Conservation (phyloP, 2,329 filamentous ascomycete genomes). For the Verticillium dahliae region DNA sequence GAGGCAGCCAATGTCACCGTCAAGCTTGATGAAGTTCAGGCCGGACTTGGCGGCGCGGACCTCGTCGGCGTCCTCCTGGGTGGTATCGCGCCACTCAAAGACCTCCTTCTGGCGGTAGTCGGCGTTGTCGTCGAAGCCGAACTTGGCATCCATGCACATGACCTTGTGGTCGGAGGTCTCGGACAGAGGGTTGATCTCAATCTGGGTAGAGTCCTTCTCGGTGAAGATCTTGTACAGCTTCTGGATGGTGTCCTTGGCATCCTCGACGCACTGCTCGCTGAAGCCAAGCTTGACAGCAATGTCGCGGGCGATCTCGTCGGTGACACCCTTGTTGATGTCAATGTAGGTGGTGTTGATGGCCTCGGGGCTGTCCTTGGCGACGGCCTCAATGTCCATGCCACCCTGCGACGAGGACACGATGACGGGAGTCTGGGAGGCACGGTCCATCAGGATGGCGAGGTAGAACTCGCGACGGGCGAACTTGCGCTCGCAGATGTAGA, state of each 20-base stretch:
- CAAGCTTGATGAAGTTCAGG: constrained; percentile 99
- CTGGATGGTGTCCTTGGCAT: constrained; percentile 93
- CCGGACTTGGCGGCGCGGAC: constrained; percentile 87
- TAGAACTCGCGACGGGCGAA: constrained; percentile 99
- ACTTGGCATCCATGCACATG: constrained; percentile 98
- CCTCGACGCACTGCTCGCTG: constrained; percentile 94
- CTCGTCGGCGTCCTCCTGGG: constrained; percentile 95
- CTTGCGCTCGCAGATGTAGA: constrained; percentile 99
- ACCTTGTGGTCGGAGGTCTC: constrained; percentile 98
- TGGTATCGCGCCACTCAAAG: constrained; percentile 87
- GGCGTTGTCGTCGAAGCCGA: constrained; percentile 97
- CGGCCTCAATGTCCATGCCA: constrained; percentile 98
- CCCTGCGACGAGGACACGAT: constrained; percentile 98
- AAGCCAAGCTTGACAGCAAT: constrained; percentile 93
- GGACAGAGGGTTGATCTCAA: constrained; percentile 98
- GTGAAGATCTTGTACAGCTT: constrained; percentile 98
- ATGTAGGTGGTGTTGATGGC: constrained; percentile 93
- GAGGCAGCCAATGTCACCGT: constrained; percentile 97
- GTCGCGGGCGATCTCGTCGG: constrained; percentile 84
- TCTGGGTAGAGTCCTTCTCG: constrained; percentile 98
- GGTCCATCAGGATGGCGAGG: constrained; percentile 97
- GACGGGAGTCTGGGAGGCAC: constrained; percentile 80
- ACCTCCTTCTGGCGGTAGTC: constrained; percentile 97
- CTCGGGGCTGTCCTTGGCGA: constrained; percentile 95
- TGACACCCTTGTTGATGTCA: constrained; percentile 91